Evolutionary conservation across 2,329 filamentous ascomycete species (phyloP), one percentile per base, ranked within the genome.

Genomic region (Sporothrix curviconia): DNA sequence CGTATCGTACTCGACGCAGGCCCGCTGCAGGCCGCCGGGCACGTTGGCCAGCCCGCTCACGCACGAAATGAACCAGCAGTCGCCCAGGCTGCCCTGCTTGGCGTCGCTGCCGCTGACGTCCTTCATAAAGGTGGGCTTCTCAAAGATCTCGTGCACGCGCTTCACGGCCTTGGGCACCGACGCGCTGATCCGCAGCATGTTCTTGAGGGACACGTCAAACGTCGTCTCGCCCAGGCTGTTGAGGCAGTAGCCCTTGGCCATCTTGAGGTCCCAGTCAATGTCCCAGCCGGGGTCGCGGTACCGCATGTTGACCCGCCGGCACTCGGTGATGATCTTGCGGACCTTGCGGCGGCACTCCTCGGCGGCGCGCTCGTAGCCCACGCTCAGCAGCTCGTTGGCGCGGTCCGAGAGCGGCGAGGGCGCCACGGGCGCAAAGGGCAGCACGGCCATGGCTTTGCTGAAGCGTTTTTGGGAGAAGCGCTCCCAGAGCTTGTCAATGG

Each of bases 21-120:
- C 79, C 17, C 82, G 80, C 65, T 87, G 79, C 55, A 95, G 84
- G 14, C 88, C 77, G 1, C 80, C 83, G 47, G 85, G 75, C 60
- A 89, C 86, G 61, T 89, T 90, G 32, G 85, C 85, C 63, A 95
- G 76, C 0, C 89, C 89, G 32, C 86, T 90, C 28, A 95, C 72
- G 22, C 86, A 86, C 7, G 89, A 87, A 71, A 94, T 85, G 54
- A 91, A 81, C 88, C 89, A 92, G 72, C 89, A 94, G 66, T 92
- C 83, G n/a, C 89, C 89, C 37, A 87, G 79, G 40, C 78, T 79
- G 2, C 89, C 89, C 66, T 94, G 89, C 66, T 89, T 87, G 59
- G 92, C 82, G 68, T 94, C 89, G 57, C 84, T 82, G 12, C 86
- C 84, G 63, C 84, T 82, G 58, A 89, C 75, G 52, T 82, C 84